Percentiles rank a stretch among this genome's conserved stretches.
Evolutionary conservation across 2,329 filamentous ascomycete species (phyloP).

Genomic region (Clarireedia monteithiana): DNA sequence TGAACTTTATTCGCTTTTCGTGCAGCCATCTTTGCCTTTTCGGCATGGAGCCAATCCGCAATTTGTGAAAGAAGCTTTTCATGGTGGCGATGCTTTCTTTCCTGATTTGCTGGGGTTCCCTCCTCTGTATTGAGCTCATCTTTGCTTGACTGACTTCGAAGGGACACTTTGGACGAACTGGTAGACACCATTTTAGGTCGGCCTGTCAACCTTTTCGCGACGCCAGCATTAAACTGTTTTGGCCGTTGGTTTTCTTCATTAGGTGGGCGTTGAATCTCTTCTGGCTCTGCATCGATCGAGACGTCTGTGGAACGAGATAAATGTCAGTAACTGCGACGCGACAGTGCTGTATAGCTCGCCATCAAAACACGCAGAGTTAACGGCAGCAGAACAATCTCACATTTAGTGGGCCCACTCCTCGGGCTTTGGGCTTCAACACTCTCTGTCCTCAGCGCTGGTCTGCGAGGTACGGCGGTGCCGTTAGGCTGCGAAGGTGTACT

Average conservation of each 20-base stretch:
- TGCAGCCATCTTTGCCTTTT: conserved; percentile 59
- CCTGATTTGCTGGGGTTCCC: conserved; percentile 2
- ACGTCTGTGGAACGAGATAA: conserved; percentile 14
- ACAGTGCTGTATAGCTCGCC: too few species aligned
- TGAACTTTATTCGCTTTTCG: conserved; percentile 40
- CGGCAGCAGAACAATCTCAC: conserved; percentile 11
- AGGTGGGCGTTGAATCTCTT: conserved; percentile 12
- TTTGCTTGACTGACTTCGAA: conserved; percentile 19
- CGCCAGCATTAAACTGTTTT: conserved; percentile 23
- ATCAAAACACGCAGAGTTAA: too few species aligned
- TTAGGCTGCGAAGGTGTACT: conserved; percentile 1
- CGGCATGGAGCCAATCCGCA: conserved; percentile 73
- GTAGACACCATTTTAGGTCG: conserved; percentile 17
- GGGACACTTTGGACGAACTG: conserved; percentile 18
- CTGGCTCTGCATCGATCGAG: conserved; percentile 25
- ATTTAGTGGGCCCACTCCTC: conserved; percentile 22
- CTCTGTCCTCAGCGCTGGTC: conserved; percentile 6
- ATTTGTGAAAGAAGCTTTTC: conserved; percentile 65
- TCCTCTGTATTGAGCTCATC: conserved; percentile 20
- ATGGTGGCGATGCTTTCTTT: conserved; percentile 24
- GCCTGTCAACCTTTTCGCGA: conserved; percentile 22
- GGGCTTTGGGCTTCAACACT: conserved; percentile 16
- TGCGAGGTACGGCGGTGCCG: neutral
- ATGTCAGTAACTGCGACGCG: too few species aligned
- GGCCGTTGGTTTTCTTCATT: conserved; percentile 17